phyloP scores from a whole-genome alignment of 2,329 filamentous ascomycete species.

The Xylogone sp. region DNA sequence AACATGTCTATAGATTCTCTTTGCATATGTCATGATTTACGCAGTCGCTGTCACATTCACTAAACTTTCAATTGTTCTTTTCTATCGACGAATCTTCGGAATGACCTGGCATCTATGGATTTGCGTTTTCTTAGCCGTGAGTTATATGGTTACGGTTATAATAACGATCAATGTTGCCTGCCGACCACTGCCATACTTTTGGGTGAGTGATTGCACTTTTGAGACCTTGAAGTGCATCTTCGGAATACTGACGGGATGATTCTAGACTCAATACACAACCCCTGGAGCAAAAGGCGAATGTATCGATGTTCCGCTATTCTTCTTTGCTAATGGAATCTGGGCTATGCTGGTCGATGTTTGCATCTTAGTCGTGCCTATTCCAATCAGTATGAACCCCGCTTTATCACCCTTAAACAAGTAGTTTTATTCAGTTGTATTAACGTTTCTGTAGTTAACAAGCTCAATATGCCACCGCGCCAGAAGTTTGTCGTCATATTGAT shows the following conservation, averaged over 20 bases:
- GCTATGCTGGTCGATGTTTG: constrained; percentile 26
- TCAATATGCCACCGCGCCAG: constrained; percentile 26
- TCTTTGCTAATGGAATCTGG: constrained; percentile 21
- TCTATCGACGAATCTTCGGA: constrained; percentile 30
- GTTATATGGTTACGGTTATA: constrained; percentile 24
- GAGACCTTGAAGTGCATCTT: background rate
- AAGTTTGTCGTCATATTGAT: constrained; percentile 26
- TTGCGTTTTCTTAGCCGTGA: constrained; percentile 19
- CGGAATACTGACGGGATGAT: background rate
- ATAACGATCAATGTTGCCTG: constrained; percentile 18
- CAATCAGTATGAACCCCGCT: constrained; percentile 16
- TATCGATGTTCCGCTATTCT: constrained; percentile 21
- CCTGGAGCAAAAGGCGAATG: constrained; percentile 18
- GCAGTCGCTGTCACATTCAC: constrained; percentile 26
- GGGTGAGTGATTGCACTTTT: constrained; percentile 10
- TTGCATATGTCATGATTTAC: constrained; percentile 28
- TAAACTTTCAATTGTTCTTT: constrained; percentile 28
- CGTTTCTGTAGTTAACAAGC: constrained; percentile 3
- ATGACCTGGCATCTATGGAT: constrained; percentile 22
- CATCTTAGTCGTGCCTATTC: constrained; percentile 28
- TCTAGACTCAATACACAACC: constrained; percentile 13
- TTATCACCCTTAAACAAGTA: background rate
- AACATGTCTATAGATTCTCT: constrained; percentile 21
- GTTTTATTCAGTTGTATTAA: background rate
- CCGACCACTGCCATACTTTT: constrained; percentile 20